Evolutionary conservation across 495 filamentous ascomycete species (phyloP).

Genomic region (Xanthoparmelia taractica): DNA sequence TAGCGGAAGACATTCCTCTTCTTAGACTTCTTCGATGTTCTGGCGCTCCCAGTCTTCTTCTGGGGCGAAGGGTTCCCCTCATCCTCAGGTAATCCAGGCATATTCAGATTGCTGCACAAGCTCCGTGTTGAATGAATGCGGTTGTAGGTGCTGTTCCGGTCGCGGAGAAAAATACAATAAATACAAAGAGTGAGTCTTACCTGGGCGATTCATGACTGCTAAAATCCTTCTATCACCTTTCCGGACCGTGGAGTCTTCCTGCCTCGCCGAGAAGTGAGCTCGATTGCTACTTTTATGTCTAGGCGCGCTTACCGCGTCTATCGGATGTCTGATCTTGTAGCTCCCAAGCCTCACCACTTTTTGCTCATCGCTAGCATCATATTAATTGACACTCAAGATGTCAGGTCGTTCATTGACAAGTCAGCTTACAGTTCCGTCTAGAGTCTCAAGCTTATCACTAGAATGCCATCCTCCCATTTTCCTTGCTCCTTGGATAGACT

Average conservation of each 20-base stretch:
- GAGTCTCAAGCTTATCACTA: neutral
- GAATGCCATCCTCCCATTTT: conserved; percentile 17
- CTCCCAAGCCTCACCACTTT: neutral
- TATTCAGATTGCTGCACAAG: neutral
- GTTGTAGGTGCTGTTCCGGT: neutral
- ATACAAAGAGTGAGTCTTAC: conserved; percentile 16
- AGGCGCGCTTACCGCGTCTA: conserved; percentile 15
- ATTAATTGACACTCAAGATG: neutral
- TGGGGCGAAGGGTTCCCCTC: neutral
- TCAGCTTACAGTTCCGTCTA: neutral
- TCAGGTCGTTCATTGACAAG: neutral
- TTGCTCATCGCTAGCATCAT: neutral
- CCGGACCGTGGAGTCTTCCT: neutral
- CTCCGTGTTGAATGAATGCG: neutral
- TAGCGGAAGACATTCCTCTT: neutral
- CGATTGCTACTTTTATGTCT: conserved; percentile 2
- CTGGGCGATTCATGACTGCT: conserved; percentile 25
- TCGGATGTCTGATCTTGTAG: neutral
- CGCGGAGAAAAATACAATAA: neutral
- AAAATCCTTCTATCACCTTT: neutral
- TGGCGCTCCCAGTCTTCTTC: neutral
- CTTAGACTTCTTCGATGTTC: conserved; percentile 6
- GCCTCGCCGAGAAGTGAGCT: conserved; percentile 7
- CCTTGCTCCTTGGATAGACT: conserved; percentile 19
- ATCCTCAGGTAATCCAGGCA: neutral